phyloP scores from a whole-genome alignment of 768 basidiomycete species.

The Macrocybe gigantea region DNA sequence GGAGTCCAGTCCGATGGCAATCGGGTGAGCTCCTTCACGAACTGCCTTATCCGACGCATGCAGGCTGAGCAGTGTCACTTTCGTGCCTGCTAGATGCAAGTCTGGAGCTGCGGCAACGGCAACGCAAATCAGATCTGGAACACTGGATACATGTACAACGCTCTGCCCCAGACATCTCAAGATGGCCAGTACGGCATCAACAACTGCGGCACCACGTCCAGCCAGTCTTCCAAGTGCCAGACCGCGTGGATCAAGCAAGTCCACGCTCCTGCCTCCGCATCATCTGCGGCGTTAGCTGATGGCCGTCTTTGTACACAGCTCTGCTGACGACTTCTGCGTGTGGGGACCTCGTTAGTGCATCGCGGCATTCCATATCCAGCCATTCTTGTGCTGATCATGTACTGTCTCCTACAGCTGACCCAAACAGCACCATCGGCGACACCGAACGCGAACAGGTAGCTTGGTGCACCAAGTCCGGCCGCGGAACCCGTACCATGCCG shows the following conservation, averaged over 20 bases:
- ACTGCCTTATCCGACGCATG: background rate
- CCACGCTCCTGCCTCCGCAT: slow-evolving; percentile 8
- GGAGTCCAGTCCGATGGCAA: slow-evolving; percentile 36
- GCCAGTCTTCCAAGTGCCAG: slow-evolving; percentile 61
- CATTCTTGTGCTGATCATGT: background rate
- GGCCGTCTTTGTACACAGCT: slow-evolving; percentile 26
- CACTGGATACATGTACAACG: slow-evolving; percentile 36
- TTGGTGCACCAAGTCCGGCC: slow-evolving; percentile 70
- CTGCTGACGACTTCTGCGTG: slow-evolving; percentile 61
- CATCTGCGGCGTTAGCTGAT: slow-evolving; percentile 1
- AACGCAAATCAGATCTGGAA: slow-evolving; percentile 52
- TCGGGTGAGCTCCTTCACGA: slow-evolving; percentile 21
- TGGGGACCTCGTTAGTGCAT: slow-evolving; percentile 47
- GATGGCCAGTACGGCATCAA: slow-evolving; percentile 62
- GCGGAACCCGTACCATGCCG: slow-evolving; percentile 71
- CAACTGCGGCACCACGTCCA: slow-evolving; percentile 55
- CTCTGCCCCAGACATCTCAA: slow-evolving; percentile 45
- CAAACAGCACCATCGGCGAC: slow-evolving; percentile 52
- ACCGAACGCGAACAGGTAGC: slow-evolving; percentile 66
- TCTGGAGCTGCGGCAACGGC: slow-evolving; percentile 35
- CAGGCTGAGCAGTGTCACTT: background rate
- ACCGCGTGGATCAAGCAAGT: slow-evolving; percentile 61
- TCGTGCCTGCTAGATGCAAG: slow-evolving; percentile 29
- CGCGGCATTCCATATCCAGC: too few species aligned
- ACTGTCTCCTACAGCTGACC: slow-evolving; percentile 4